These are phyloP conservation scores for Epithemia pelagica DNA, from an alignment of 108 stramenopile species.

Conservation along the genomic window DNA sequence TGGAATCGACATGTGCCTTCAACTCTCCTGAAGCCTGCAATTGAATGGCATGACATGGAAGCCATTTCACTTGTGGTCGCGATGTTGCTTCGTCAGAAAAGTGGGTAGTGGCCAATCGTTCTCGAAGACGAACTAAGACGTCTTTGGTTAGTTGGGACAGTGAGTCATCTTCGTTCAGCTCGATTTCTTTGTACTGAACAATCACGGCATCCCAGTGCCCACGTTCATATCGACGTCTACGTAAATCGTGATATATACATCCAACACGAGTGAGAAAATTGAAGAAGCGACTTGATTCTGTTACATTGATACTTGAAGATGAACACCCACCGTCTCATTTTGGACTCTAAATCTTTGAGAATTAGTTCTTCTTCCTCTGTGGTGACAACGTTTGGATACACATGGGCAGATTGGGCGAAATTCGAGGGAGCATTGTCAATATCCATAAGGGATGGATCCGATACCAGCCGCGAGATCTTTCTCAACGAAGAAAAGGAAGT, in stretches of 20 bases:
- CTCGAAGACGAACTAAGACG: slow-evolving; percentile 37
- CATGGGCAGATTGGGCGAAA: slow-evolving; percentile 29
- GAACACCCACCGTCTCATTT: slow-evolving; percentile 38
- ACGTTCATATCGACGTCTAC: slow-evolving; percentile 45
- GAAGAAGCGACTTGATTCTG: too few species aligned
- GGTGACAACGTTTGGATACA: slow-evolving; percentile 41
- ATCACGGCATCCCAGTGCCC: slow-evolving; percentile 93
- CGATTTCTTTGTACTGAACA: slow-evolving; percentile 72
- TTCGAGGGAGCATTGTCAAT: slow-evolving; percentile 22
- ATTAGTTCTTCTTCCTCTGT: slow-evolving; percentile 32
- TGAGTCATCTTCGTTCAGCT: slow-evolving; percentile 34
- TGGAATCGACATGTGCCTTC: slow-evolving; percentile 82
- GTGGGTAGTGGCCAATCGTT: slow-evolving; percentile 36
- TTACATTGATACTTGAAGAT: too few species aligned
- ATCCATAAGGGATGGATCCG: slow-evolving; percentile 38
- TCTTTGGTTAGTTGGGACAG: neutral
- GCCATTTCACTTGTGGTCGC: slow-evolving; percentile 33
- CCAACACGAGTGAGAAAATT: too few species aligned
- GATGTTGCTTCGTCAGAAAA: slow-evolving; percentile 11
- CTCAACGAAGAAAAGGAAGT: too few species aligned
- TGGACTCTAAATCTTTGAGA: slow-evolving; percentile 24
- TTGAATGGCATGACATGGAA: slow-evolving; percentile 86
- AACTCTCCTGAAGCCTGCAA: slow-evolving; percentile 63
- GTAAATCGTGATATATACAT: too few species aligned
- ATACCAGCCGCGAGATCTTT: too few species aligned